These are phyloP conservation scores for Lecanicillium sp. DNA, from an alignment of 2,329 filamentous ascomycete genomes.

Conservation along the genomic window DNA sequence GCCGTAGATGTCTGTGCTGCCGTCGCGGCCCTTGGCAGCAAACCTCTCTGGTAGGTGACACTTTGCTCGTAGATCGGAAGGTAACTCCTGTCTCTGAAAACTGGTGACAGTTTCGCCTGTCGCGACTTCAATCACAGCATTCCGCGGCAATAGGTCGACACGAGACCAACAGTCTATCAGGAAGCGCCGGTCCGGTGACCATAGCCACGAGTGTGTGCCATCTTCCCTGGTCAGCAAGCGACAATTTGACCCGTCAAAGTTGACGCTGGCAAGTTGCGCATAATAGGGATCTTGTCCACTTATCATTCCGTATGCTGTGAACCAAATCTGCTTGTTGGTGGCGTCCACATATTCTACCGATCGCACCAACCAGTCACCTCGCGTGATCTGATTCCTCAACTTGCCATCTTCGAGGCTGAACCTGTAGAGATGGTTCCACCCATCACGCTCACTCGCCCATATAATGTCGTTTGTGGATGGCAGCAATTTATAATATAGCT, in stretches of 20 bases:
- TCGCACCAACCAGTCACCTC: slow-evolving; percentile 17
- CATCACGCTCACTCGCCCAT: slow-evolving; percentile 21
- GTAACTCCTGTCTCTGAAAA: slow-evolving; percentile 11
- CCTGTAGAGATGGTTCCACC: slow-evolving; percentile 20
- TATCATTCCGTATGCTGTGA: slow-evolving; percentile 14
- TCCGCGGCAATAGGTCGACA: slow-evolving; percentile 13
- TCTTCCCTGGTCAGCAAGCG: slow-evolving; percentile 17
- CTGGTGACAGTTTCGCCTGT: slow-evolving; percentile 10
- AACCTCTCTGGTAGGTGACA: slow-evolving; percentile 18
- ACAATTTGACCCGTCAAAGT: slow-evolving; percentile 18
- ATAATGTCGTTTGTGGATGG: slow-evolving; percentile 13
- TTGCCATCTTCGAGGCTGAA: slow-evolving; percentile 8
- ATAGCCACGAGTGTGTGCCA: slow-evolving; percentile 17
- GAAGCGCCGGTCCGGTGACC: slow-evolving; percentile 15
- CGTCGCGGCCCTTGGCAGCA: slow-evolving; percentile 16
- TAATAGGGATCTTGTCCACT: slow-evolving; percentile 18
- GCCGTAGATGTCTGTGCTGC: slow-evolving; percentile 17
- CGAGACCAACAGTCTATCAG: slow-evolving; percentile 19
- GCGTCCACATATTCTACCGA: slow-evolving; percentile 14
- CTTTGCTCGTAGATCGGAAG: slow-evolving; percentile 11
- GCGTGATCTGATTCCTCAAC: slow-evolving; percentile 14
- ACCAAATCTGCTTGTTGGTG: slow-evolving; percentile 13
- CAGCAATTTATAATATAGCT: neutral
- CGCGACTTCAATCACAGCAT: slow-evolving; percentile 11
- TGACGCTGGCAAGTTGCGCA: slow-evolving; percentile 14